A percentile compares a stretch with the other conserved stretches of the same genome.
Evolutionary conservation across 1,284 basidiomycete species (phyloP).

Genomic region (Mixia osmundae): DNA sequence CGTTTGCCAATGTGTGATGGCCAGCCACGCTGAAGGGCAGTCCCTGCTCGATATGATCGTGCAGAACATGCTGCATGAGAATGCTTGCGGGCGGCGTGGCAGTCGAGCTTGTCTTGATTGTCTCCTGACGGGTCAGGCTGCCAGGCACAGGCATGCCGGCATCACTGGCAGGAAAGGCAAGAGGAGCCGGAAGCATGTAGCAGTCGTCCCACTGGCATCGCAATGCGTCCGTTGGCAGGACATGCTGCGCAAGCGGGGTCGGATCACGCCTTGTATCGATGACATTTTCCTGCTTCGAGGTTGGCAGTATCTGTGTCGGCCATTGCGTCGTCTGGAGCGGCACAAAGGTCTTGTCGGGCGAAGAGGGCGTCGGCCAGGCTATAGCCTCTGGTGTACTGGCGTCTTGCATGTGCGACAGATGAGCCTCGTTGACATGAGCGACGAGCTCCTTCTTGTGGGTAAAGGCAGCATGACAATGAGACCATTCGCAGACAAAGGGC

Average conservation of each 20-base stretch:
- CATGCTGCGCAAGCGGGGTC: not conserved
- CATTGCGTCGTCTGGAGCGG: slow-evolving; percentile 2
- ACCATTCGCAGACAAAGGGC: slow-evolving; percentile 24
- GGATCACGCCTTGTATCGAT: no score
- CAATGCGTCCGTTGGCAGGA: not conserved
- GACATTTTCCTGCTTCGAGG: not conserved
- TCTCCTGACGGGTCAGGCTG: no score
- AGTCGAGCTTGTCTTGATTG: no score
- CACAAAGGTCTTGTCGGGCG: slow-evolving; percentile 4
- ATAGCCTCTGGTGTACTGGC: slow-evolving; percentile 2
- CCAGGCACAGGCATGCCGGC: no score
- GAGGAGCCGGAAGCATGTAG: no score
- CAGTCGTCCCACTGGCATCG: no score
- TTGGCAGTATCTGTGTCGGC: not conserved
- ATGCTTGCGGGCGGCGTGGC: no score
- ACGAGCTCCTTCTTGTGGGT: slow-evolving; percentile 25
- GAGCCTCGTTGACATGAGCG: slow-evolving; percentile 27
- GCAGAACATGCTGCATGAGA: no score
- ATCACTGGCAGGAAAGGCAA: no score
- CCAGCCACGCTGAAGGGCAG: no score
- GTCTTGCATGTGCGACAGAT: slow-evolving; percentile 22
- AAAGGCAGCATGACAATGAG: slow-evolving; percentile 26
- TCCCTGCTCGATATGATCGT: no score
- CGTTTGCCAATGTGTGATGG: no score
- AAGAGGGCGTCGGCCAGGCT: slow-evolving; percentile 3